Base-by-base conservation (phyloP, 371 early-diverging fungal genomes). In the Mucor racemosus region DNA sequence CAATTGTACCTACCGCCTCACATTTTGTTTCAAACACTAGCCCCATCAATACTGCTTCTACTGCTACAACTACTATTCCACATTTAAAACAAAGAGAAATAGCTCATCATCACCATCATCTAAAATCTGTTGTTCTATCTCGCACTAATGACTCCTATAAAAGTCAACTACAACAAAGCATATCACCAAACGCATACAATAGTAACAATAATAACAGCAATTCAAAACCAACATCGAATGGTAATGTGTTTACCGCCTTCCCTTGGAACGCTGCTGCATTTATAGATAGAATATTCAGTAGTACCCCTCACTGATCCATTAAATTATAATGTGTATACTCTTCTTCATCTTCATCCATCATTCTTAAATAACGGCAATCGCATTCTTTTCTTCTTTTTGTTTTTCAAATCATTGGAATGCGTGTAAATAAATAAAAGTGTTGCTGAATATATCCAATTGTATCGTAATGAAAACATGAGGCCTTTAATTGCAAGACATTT, bases 71-170 rank as follows among this genome's bases (percentile, higher is more conserved):
- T 15, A 21, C 34, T 6, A 41, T 61, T 35, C 63, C 66, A 34
- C 68, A 73, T 68, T 35, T 68, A 48, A 69, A 66, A 33, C 73
- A 73, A 48, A 36, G 69, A 41, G 63, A 68, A 33, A 58, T 67
- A n/a, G 69, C 64, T 14, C 66, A 73, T 39, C 66, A 64, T 5
- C 61, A 69, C 54, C 74, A 69, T 55, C 69, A 55, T 60, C 41
- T 73, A 4, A 73, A 69, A 53, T 33, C 63, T 0, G 60, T 69
- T 14, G 73, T 69, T 9, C 54, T 71, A n/a, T 42, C 66, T 50
- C 56, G 71, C 26, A 19, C 48, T 13, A 57, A 5, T 44, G 54
- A 19, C n/a, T 54, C 4, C 3, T 14, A 53, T 35, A 60, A 50
- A 35, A 36, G 34, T 31, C 60, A 48, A 21, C 6, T 17, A 38